phyloP scores from a whole-genome alignment of 305 asterid genomes.

The Salvia sclarea region DNA sequence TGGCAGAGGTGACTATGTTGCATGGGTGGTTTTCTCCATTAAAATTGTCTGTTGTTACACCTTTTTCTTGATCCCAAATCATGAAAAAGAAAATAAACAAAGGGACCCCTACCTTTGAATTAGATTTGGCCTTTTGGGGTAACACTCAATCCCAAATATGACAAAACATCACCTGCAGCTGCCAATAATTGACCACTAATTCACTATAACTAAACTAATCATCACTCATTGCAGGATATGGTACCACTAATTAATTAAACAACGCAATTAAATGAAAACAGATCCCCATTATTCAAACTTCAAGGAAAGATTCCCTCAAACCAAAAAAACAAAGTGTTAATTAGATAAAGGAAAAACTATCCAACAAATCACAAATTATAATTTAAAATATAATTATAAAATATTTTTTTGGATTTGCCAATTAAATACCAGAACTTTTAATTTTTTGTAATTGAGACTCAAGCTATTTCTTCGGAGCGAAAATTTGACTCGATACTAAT shows the following conservation, averaged over 20 bases:
- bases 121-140: neutral
- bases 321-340: no score
- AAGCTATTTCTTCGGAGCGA: no score
- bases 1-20: neutral
- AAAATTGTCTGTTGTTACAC: neutral
- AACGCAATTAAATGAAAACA: neutral
- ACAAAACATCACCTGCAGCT: slow-evolving; percentile 15
- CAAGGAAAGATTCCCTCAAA: neutral
- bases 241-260: no score
- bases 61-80: no score
- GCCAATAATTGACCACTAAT: neutral
- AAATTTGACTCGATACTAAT: no score
- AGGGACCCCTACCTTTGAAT: slow-evolving; percentile 4
- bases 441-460: no score
- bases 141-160: slow-evolving; percentile 13
- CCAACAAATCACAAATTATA: no score
- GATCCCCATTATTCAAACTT: neutral
- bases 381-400: no score
- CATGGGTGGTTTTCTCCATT: neutral
- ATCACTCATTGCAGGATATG: neutral
- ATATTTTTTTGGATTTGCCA: no score
- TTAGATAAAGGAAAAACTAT: no score
- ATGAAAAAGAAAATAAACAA: neutral
- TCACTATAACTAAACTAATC: no score
- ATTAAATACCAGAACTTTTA: no score